Conservation (phyloP, 2,329 filamentous ascomycete species). For the Arthrobotrys conoides region DNA sequence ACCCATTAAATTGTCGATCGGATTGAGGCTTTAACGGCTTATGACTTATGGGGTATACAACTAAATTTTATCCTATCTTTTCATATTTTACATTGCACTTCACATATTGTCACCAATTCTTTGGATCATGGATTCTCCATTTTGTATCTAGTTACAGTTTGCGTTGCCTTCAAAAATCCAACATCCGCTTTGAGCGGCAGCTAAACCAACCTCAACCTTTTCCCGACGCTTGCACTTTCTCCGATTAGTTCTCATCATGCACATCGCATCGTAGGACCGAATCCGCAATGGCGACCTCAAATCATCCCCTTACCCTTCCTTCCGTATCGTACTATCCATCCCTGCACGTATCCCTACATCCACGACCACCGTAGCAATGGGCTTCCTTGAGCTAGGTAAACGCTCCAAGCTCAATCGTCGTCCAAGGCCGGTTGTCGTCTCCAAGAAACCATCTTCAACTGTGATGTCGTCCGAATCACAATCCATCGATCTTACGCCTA, state of each 20-base stretch:
- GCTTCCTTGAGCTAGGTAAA: constrained; percentile 37
- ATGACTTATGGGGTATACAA: background rate
- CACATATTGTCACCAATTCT: too few relatives aligned
- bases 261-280: constrained; percentile 23
- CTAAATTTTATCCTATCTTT: background rate
- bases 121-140: background rate
- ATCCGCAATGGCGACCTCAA: constrained; percentile 21
- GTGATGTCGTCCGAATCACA: background rate
- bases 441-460: background rate
- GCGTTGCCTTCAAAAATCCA: constrained; percentile 17
- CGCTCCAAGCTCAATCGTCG: constrained; percentile 20
- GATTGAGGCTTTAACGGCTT: background rate
- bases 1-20: background rate
- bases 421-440: background rate
- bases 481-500: constrained; percentile 15
- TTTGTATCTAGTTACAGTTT: background rate
- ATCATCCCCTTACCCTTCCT: background rate
- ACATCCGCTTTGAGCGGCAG: background rate
- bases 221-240: constrained; percentile 24
- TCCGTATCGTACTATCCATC: background rate
- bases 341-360: background rate
- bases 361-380: constrained; percentile 27
- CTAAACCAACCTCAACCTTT: constrained; percentile 23
- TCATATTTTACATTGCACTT: background rate
- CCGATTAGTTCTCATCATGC: constrained; percentile 22